Evolutionary conservation across 192 early-diverging fungal genomes (phyloP), one percentile per base, ranked within the genome.

Genomic region (Backusella luteola): DNA sequence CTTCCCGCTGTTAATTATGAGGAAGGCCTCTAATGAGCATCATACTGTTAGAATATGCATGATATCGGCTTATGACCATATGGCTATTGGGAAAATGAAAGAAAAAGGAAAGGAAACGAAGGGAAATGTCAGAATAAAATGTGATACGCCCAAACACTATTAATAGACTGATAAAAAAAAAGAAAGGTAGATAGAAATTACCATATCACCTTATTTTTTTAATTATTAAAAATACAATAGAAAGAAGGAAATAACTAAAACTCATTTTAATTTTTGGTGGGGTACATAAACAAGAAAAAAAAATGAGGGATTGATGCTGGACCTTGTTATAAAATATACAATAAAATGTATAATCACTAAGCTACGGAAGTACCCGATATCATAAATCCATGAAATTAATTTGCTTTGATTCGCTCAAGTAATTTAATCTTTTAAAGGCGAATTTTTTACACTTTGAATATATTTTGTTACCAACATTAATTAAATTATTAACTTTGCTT

Each of bases 171-270:
- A 12, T 29, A 63, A 63, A 14, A 23, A 59, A 59, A 23, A 21
- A 11, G 8, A 56, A 26, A 26, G 9, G 7, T 56, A 21, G 21
- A 56, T 56, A 56, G 21, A 21, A 49, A 49, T 49, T 49, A 49
- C 46, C 19, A 49, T 63, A 63, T 29, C 56, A 26, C 23, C 56
- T 63, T 29, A 63, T 63, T 63, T 49, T 49, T 49, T 49, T 44
- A 63, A 63, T 63, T 26, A 63, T 63, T 63, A 63, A 63, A 53
- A 63, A 49, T 15, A 49, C 56, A 63, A 63, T 63, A 63, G 23
- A 63, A 63, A 63, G 3, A 63, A 63, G 23, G 56, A 63, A 63
- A 63, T 26, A 29, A 4, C 56, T 63, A 63, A 63, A 63, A 63
- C 56, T 63, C 11, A 4, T 12, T 63, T 63, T 63, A 63, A 26